Conservation (phyloP, 306 rosid genomes). For the Malus sylvestris region DNA sequence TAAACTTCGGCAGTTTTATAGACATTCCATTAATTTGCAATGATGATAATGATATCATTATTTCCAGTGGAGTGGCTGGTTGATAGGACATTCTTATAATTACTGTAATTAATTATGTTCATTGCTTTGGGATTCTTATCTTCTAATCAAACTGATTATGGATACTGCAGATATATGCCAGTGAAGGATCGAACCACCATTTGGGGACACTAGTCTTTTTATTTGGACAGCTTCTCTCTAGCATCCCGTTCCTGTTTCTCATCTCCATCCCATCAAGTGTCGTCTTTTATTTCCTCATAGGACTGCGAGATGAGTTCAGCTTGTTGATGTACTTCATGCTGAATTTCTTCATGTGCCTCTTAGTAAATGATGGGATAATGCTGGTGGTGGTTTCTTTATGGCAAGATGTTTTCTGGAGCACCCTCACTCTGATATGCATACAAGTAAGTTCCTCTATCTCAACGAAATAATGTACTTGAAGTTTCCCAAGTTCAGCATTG, state of each 20-base stretch:
- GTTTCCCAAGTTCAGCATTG: not conserved
- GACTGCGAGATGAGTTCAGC: constrained; percentile 82
- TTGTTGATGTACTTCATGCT: constrained; percentile 98
- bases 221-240: constrained; percentile 85
- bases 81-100: not conserved
- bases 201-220: constrained; percentile 75
- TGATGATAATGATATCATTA: not conserved
- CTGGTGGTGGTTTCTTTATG: constrained; percentile 62
- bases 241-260: constrained; percentile 97
- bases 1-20: not conserved
- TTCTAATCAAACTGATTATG: constrained; percentile 18
- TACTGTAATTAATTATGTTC: not conserved
- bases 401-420: constrained; percentile 76
- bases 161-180: constrained; percentile 60
- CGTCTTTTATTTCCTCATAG: constrained; percentile 81
- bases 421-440: constrained; percentile 66
- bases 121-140: not conserved
- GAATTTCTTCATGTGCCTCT: constrained; percentile 78
- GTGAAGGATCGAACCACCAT: constrained; percentile 86
- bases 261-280: constrained; percentile 89
- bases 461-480: not conserved
- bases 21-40: not conserved
- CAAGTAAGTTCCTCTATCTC: constrained; percentile 52
- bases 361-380: constrained; percentile 91
- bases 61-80: not conserved